phyloP scores from a whole-genome alignment of 805 yeast species.

The Metschnikowia matae region DNA sequence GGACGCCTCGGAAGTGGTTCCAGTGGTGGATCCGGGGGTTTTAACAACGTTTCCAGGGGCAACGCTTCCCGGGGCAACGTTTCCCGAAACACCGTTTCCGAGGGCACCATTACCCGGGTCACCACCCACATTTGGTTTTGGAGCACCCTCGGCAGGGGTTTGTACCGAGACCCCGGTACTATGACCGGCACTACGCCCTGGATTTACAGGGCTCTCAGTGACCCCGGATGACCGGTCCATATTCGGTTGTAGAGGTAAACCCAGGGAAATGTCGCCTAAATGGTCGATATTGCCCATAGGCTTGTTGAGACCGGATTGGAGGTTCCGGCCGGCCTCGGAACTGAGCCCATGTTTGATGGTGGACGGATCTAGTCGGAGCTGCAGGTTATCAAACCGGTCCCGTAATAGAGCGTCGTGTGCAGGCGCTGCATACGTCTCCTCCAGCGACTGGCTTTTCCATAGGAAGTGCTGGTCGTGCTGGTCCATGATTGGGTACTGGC shows the following conservation, averaged over 20 bases:
- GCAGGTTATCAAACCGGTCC: neutral
- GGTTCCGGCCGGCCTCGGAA: neutral
- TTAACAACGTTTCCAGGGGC: neutral
- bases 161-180: neutral
- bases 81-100: neutral
- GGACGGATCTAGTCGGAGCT: slow-evolving; percentile 1
- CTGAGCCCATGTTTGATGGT: neutral
- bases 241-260: neutral
- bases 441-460: neutral
- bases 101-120: neutral
- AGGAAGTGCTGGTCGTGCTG: slow-evolving; percentile 3
- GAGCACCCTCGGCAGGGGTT: no score
- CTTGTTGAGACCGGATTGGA: neutral
- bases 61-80: neutral
- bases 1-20: neutral
- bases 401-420: neutral
- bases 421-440: neutral
- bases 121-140: neutral
- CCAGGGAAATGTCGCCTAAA: neutral
- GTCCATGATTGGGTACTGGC: neutral
- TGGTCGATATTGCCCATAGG: neutral
- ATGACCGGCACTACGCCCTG: neutral
- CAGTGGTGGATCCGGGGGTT: neutral
- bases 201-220: neutral
- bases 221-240: neutral